Conservation (phyloP, 176 grass and related monocot species). For the Oryza glumipatula region DNA sequence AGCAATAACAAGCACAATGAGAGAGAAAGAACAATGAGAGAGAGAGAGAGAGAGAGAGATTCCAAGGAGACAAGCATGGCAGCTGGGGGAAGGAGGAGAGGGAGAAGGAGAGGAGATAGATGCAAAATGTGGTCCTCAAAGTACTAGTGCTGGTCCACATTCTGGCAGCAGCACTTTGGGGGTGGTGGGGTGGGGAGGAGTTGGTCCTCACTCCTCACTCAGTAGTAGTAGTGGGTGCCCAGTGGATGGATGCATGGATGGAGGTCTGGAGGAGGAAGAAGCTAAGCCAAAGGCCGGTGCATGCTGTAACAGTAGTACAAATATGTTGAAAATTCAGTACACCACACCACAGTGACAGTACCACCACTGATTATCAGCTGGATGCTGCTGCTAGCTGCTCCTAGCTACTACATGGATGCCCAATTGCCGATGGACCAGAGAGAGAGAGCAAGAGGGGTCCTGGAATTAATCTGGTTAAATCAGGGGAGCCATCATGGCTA, state of each 20-base stretch:
- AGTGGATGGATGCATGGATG: neutral
- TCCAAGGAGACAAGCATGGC: slow-evolving; percentile 49
- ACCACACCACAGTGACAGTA: slow-evolving; percentile 49
- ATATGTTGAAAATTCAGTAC: slow-evolving; percentile 34
- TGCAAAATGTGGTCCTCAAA: slow-evolving; percentile 24
- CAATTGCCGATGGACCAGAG: slow-evolving; percentile 18
- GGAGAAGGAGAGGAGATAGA: slow-evolving; percentile 19
- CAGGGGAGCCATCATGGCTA: slow-evolving; percentile 34
- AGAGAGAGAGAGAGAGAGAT: slow-evolving; percentile 22
- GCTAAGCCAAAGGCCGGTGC: neutral
- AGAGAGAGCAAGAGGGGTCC: neutral
- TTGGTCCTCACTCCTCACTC: neutral
- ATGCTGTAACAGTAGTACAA: neutral
- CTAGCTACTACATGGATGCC: neutral
- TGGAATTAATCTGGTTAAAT: slow-evolving; percentile 27
- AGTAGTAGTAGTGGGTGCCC: slow-evolving; percentile 32
- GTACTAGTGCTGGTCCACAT: slow-evolving; percentile 21
- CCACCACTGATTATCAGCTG: slow-evolving; percentile 41
- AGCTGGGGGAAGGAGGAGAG: slow-evolving; percentile 30
- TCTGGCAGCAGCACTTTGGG: slow-evolving; percentile 41
- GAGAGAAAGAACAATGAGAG: neutral
- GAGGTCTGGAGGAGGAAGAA: neutral
- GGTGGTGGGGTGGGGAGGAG: neutral
- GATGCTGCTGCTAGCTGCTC: slow-evolving; percentile 40
- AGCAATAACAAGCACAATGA: neutral